These are phyloP conservation scores for Colletotrichum noveboracense DNA, from an alignment of 2,329 filamentous ascomycete genomes.

Conservation along the genomic window DNA sequence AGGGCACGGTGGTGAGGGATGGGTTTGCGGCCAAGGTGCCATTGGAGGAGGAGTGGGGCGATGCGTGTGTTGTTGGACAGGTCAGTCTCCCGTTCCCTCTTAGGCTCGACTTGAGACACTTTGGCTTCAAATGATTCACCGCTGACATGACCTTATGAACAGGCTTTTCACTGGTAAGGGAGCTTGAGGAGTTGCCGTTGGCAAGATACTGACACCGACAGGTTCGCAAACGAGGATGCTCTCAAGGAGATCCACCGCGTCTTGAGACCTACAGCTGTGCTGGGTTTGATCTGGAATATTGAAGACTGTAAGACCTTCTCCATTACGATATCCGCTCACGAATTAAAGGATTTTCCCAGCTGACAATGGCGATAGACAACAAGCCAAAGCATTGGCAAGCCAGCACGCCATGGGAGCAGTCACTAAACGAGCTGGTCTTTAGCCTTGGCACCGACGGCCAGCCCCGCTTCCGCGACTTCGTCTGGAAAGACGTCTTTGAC, in stretches of 20 bases:
- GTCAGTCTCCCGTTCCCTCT: conserved; percentile 38
- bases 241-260: conserved; percentile 72
- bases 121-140: background rate
- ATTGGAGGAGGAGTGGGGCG: conserved; percentile 61
- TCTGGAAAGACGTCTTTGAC: conserved; percentile 71
- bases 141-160: background rate
- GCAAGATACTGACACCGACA: conserved; percentile 28
- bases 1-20: conserved; percentile 57
- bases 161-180: conserved; percentile 65
- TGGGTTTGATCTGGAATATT: conserved; percentile 77
- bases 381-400: conserved; percentile 61
- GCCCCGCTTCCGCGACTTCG: conserved; percentile 67
- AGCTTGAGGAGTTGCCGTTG: background rate
- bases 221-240: conserved; percentile 71
- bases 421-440: conserved; percentile 63
- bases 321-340: background rate
- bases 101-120: background rate
- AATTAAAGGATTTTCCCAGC: background rate
- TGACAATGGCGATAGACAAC: conserved; percentile 57
- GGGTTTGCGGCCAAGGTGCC: conserved; percentile 65
- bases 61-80: conserved; percentile 72
- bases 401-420: conserved; percentile 64
- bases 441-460: conserved; percentile 59
- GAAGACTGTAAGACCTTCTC: conserved; percentile 64
- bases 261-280: conserved; percentile 61